Base-by-base conservation (phyloP, 2,329 filamentous ascomycete genomes). In the Botrytis aclada region DNA sequence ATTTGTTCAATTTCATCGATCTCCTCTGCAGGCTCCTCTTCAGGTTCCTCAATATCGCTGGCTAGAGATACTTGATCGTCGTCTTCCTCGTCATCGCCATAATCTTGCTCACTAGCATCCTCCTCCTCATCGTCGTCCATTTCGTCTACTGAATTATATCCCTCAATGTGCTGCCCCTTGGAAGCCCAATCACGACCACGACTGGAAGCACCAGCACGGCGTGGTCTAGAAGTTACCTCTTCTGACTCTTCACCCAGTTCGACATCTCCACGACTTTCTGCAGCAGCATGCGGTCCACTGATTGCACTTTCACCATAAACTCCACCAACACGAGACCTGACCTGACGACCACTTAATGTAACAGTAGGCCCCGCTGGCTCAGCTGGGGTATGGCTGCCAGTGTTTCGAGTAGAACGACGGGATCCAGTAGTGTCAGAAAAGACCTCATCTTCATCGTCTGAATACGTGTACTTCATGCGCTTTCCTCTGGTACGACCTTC, bases 401-500 rank as follows among this genome's bases (percentile, higher is more conserved):
- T 94, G 76, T 94, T 92, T 39, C 95, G 90, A 29, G 89, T 87
- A 20, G 93, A 93, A 10, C 90, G 88, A 85, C 95, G 81, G 81
- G 83, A 82, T 77, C 90, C 87, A 16, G 88, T 87, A 78, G 90
- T 87, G 79, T 91, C 88, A n/a, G 88, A 88, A 72, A 86, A 88
- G 25, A 91, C 89, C 51, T 91, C 79, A n/a, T 81, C 91, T 77
- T 97, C 93, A 37, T 97, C 93, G 70, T 98, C 95, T 0, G 94
- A 97, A 80, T 93, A 99, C 0, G 94, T 99, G 80, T 99, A 99
- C 82, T 95, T 97, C 84, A 97, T 92, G 74, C 95, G 92, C 85
- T 99, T 98, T 72, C 96, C 96, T 74, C 96, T 90, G 8, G 97
- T 99, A 70, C 96, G 93, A 67, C 96, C 96, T 84, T 99, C 96